Conservation (phyloP, 2,329 filamentous ascomycete genomes). For the Zymoseptoria pseudotritici region DNA sequence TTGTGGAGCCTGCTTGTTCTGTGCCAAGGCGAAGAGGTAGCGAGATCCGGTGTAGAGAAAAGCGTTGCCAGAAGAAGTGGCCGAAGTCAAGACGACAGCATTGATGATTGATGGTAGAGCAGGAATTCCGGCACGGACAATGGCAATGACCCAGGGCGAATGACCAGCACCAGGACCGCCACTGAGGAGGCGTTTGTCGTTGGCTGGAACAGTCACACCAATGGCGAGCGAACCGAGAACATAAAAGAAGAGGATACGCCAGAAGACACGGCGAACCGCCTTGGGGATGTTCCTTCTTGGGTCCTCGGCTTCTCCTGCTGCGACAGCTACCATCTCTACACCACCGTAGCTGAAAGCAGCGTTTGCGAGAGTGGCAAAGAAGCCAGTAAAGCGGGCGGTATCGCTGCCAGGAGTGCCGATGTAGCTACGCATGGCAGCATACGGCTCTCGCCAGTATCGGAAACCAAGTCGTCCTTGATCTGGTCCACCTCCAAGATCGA, state of each 20-base stretch:
- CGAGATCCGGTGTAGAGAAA: conserved; percentile 51
- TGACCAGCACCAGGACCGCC: conserved; percentile 32
- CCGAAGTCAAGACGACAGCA: conserved; percentile 65
- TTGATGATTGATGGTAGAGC: conserved; percentile 67
- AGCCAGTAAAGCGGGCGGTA: conserved; percentile 50
- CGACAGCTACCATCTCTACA: conserved; percentile 48
- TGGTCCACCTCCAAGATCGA: conserved; percentile 55
- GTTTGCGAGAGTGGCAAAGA: conserved; percentile 46
- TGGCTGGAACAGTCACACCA: conserved; percentile 53
- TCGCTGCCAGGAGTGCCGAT: conserved; percentile 45
- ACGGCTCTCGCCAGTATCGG: conserved; percentile 61
- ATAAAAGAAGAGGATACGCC: conserved; percentile 47
- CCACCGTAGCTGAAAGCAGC: conserved; percentile 46
- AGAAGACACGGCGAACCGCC: conserved; percentile 49
- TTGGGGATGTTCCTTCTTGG: conserved; percentile 48
- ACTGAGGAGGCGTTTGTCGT: conserved; percentile 45
- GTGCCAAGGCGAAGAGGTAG: conserved; percentile 43
- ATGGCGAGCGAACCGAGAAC: conserved; percentile 48
- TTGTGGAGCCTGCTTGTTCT: conserved; percentile 46
- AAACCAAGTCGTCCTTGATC: conserved; percentile 56
- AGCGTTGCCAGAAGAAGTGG: conserved; percentile 63
- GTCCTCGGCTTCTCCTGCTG: conserved; percentile 49
- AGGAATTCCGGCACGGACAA: conserved; percentile 57
- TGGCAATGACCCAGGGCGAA: conserved; percentile 63
- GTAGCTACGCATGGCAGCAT: conserved; percentile 50